Percentiles rank a stretch among this genome's conserved stretches.
Conservation (phyloP, 768 basidiomycete genomes). For the Boletus rubescentipes region DNA sequence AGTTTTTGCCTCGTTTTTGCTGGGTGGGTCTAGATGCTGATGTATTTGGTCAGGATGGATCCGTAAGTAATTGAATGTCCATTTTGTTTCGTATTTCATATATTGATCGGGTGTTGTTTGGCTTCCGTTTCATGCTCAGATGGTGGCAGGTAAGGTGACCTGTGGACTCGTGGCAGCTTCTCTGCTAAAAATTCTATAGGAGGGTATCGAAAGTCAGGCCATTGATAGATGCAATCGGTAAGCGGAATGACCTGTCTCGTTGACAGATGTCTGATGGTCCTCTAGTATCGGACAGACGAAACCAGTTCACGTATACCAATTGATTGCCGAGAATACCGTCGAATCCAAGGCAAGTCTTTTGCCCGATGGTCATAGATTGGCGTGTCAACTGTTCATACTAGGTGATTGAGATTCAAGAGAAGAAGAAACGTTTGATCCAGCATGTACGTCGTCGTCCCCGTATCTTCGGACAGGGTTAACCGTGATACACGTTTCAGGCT, state of each 20-base stretch:
- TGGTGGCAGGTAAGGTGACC: constrained; percentile 65
- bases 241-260: constrained; percentile 4
- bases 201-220: constrained; percentile 83
- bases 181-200: constrained; percentile 37
- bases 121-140: constrained; percentile 33
- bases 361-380: neutral
- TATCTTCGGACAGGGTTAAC: neutral
- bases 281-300: constrained; percentile 76
- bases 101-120: constrained; percentile 15
- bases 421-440: constrained; percentile 76
- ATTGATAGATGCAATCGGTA: constrained; percentile 77
- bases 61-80: constrained; percentile 52
- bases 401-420: constrained; percentile 85
- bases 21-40: constrained; percentile 1
- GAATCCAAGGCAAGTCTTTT: constrained; percentile 68
- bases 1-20: constrained; percentile 28
- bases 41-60: constrained; percentile 59
- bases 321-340: constrained; percentile 87
- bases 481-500: constrained; percentile 46
- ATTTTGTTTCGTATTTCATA: neutral
- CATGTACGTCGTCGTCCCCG: constrained; percentile 45
- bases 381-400: constrained; percentile 19
- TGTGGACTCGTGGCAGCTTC: neutral
- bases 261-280: constrained; percentile 4
- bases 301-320: constrained; percentile 81